A percentile compares a stretch with the other conserved stretches of the same genome.
phyloP scores from a whole-genome alignment of 345 rosid genomes.

The Boechera stricta region DNA sequence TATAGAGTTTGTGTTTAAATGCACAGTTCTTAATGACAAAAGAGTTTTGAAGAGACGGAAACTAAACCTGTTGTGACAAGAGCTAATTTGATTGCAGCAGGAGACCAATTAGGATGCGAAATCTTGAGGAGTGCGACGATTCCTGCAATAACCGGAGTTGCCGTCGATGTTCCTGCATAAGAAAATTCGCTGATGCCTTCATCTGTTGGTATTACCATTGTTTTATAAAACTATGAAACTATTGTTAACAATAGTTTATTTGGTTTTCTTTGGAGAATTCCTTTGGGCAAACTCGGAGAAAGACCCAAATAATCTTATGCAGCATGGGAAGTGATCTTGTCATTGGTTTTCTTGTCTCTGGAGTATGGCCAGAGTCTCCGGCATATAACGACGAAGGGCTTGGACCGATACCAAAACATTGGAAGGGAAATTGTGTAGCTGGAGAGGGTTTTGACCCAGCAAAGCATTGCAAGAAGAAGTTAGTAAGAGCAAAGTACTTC shows the following conservation, averaged over 20 bases:
- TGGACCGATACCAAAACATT: constrained; percentile 51
- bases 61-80: constrained; percentile 57
- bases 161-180: constrained; percentile 66
- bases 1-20: constrained; percentile 11
- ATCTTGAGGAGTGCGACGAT: constrained; percentile 43
- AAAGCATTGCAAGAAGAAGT: constrained; percentile 46
- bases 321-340: constrained; percentile 34
- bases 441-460: constrained; percentile 45
- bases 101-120: constrained; percentile 63
- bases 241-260: no score
- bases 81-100: constrained; percentile 65
- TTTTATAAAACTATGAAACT: no score
- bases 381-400: constrained; percentile 48
- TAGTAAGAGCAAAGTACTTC: constrained; percentile 53
- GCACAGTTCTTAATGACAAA: not conserved
- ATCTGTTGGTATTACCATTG: constrained; percentile 10
- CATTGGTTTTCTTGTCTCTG: constrained; percentile 40
- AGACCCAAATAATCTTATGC: not conserved
- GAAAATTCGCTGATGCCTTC: constrained; percentile 29
- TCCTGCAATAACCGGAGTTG: constrained; percentile 65
- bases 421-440: constrained; percentile 52
- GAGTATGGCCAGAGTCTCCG: constrained; percentile 53
- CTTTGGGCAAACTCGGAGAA: no score
- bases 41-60: not conserved
- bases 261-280: no score